A percentile compares a stretch with the other conserved stretches of the same genome.
Conservation (phyloP, 164 flowering plant genomes). For the Hamamelis virginiana region DNA sequence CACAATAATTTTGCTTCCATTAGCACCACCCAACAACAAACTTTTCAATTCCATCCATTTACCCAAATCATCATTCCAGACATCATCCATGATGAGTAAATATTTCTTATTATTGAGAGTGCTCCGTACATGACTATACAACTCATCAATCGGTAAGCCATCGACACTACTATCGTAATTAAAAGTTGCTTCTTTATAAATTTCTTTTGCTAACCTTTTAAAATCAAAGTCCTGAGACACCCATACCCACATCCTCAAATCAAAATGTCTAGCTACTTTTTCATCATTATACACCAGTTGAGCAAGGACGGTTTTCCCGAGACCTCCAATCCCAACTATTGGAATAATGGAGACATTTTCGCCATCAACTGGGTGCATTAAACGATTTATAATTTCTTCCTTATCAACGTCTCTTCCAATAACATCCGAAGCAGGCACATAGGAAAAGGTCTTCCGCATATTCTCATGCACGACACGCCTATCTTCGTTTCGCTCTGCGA, state of each 20-base stretch:
- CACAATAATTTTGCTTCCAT: too few species aligned
- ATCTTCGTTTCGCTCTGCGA: not conserved
- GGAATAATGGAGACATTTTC: not conserved
- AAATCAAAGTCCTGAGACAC: not conserved
- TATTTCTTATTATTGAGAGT: not conserved
- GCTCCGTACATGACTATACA: not conserved
- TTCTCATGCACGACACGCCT: not conserved
- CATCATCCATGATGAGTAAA: too few species aligned
- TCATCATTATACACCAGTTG: slow-evolving; percentile 5
- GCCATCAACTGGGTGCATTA: not conserved
- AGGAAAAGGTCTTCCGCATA: too few species aligned
- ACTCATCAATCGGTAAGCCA: not conserved
- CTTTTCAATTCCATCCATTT: too few species aligned
- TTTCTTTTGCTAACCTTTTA: not conserved
- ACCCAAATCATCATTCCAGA: too few species aligned
- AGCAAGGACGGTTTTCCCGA: not conserved
- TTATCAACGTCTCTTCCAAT: not conserved
- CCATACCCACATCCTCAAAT: not conserved
- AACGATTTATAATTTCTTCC: not conserved
- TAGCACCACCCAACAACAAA: too few species aligned
- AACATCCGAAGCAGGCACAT: too few species aligned
- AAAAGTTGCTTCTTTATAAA: not conserved
- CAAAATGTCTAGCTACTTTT: not conserved
- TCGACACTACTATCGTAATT: too few species aligned
- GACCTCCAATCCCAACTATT: not conserved